Conservation (phyloP, 2,329 filamentous ascomycete genomes). For the Aspergillus fumigatiaffinis region DNA sequence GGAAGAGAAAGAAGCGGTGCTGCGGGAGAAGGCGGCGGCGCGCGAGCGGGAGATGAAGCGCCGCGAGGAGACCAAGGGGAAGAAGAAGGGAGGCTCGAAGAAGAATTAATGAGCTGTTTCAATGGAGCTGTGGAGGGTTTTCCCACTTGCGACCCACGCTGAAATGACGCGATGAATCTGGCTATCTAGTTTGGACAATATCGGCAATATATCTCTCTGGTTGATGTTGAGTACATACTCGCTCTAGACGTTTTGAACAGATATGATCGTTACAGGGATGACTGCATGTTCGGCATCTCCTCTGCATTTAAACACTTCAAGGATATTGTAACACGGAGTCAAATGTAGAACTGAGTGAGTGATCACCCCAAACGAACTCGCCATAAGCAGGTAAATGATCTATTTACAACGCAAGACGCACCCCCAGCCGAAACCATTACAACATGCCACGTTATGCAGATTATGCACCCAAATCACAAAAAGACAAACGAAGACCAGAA, state of each 20-base stretch:
- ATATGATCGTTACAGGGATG: background rate
- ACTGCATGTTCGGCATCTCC: background rate
- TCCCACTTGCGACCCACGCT: too few relatives aligned
- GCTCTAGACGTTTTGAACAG: background rate
- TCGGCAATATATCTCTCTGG: background rate
- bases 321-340: background rate
- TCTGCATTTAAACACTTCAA: background rate
- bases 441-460: background rate
- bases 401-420: background rate
- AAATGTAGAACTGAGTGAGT: background rate
- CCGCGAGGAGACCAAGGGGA: constrained; percentile 36
- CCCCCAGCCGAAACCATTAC: background rate
- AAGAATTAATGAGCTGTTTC: constrained; percentile 12
- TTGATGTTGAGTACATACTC: background rate
- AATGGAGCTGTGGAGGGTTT: background rate
- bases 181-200: background rate
- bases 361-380: background rate
- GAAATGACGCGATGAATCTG: background rate
- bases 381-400: background rate
- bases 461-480: background rate
- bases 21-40: constrained; percentile 34
- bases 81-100: constrained; percentile 26
- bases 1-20: constrained; percentile 45
- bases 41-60: constrained; percentile 39
- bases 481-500: background rate